These are phyloP conservation scores for Vigna reflexopilosa DNA, from an alignment of 306 rosid species.

Conservation along the genomic window DNA sequence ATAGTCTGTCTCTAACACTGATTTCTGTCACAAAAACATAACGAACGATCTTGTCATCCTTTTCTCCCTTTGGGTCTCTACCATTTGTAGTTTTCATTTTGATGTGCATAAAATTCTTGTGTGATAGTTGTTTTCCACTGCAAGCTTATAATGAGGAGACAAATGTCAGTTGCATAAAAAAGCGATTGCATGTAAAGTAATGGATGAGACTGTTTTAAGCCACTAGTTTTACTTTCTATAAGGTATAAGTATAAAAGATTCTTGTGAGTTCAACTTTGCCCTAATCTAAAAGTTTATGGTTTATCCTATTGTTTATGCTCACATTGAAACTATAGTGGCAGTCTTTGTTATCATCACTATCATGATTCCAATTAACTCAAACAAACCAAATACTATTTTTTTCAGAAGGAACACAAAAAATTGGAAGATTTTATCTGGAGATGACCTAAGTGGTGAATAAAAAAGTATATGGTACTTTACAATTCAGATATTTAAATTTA, in stretches of 20 bases:
- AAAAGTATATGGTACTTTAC: neutral
- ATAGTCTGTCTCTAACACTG: neutral
- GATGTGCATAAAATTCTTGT: neutral
- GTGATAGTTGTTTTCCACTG: neutral
- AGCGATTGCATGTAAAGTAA: conserved; percentile 10
- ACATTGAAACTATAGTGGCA: conserved; percentile 9
- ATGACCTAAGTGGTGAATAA: neutral
- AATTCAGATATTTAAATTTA: too few species aligned
- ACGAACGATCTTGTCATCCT: neutral
- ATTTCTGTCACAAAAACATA: neutral
- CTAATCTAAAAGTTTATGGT: conserved; percentile 3
- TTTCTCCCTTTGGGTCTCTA: neutral
- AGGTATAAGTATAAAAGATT: neutral
- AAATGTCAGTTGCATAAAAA: neutral
- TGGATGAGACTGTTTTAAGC: conserved; percentile 40
- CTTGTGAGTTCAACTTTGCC: neutral
- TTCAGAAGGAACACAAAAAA: neutral
- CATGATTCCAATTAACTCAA: neutral
- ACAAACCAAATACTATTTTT: neutral
- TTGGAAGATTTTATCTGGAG: neutral
- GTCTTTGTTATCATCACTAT: conserved; percentile 20
- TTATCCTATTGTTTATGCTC: conserved; percentile 1
- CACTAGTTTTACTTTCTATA: conserved; percentile 14
- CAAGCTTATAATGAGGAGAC: conserved; percentile 2
- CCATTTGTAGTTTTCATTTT: conserved; percentile 2